Percentiles rank a stretch among this genome's conserved stretches.
Evolutionary conservation across 169 alveolate species (phyloP).

Genomic region (Plasmodium blacklocki): DNA sequence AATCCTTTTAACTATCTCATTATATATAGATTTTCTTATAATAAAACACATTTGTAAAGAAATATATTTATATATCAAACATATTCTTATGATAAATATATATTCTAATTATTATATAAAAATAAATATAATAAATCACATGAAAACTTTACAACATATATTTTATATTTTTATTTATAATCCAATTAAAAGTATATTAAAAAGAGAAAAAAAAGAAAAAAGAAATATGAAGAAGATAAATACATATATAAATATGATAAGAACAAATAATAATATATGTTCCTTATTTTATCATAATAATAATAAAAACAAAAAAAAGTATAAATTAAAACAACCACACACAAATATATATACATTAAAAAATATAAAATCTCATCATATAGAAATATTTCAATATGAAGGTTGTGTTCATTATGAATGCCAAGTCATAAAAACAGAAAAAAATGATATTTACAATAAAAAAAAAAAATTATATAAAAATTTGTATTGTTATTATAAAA

Average conservation of each 20-base stretch:
- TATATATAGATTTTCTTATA: conserved; percentile 9
- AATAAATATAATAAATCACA: too few species aligned
- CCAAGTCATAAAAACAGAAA: conserved; percentile 7
- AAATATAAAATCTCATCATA: conserved; percentile 10
- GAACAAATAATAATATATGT: too few species aligned
- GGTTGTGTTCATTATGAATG: conserved; percentile 14
- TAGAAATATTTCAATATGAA: conserved; percentile 37
- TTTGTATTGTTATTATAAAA: conserved; percentile 12
- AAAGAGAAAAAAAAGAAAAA: too few species aligned
- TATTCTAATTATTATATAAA: too few species aligned
- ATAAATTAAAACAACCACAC: not conserved
- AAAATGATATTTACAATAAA: not conserved
- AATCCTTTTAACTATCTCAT: conserved; percentile 20
- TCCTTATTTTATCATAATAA: not conserved
- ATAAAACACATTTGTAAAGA: not conserved
- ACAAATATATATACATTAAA: conserved; percentile 4
- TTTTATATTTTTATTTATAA: too few species aligned
- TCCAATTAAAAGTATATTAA: too few species aligned
- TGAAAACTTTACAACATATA: too few species aligned
- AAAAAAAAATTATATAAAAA: conserved; percentile 20
- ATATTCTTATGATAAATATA: not conserved
- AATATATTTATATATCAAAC: conserved; percentile 8
- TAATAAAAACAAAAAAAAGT: not conserved
- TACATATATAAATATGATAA: too few species aligned
- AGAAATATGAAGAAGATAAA: too few species aligned